Evolutionary conservation across 2,329 filamentous ascomycete species (phyloP).

Genomic region (Lomentospora prolificans): DNA sequence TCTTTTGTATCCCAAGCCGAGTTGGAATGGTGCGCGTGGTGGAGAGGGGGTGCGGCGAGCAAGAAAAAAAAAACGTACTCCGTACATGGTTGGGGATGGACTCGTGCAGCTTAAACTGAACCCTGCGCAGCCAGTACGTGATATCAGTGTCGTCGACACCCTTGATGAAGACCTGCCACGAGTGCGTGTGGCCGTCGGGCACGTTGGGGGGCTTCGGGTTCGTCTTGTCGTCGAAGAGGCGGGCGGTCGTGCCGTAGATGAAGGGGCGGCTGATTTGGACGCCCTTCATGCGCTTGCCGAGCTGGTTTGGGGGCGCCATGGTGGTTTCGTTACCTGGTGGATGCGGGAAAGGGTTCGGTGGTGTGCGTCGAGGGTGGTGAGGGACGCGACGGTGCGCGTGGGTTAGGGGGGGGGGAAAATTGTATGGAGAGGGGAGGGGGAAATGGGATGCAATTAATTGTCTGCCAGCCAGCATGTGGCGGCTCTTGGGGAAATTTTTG

Average conservation of each 20-base stretch:
- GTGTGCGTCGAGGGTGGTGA: neutral
- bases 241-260: constrained; percentile 71
- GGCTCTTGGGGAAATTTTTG: too few species aligned
- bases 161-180: constrained; percentile 90
- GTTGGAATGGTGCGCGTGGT: neutral
- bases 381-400: neutral
- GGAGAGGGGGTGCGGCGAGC: too few species aligned
- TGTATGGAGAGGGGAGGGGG: too few species aligned
- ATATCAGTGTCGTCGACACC: constrained; percentile 84
- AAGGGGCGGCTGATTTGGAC: constrained; percentile 56
- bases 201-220: constrained; percentile 68
- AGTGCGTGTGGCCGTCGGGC: constrained; percentile 88
- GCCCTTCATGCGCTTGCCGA: constrained; percentile 56
- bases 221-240: constrained; percentile 64
- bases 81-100: constrained; percentile 88
- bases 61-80: constrained; percentile 36
- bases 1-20: neutral
- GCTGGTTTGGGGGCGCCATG: constrained; percentile 51
- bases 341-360: neutral
- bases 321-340: too few species aligned
- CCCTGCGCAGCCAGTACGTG: constrained; percentile 90
- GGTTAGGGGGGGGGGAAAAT: too few species aligned
- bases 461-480: too few species aligned
- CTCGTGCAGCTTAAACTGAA: constrained; percentile 97
- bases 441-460: too few species aligned